Conservation (phyloP, 192 early-diverging fungal species). For the Entomortierella lignicola region DNA sequence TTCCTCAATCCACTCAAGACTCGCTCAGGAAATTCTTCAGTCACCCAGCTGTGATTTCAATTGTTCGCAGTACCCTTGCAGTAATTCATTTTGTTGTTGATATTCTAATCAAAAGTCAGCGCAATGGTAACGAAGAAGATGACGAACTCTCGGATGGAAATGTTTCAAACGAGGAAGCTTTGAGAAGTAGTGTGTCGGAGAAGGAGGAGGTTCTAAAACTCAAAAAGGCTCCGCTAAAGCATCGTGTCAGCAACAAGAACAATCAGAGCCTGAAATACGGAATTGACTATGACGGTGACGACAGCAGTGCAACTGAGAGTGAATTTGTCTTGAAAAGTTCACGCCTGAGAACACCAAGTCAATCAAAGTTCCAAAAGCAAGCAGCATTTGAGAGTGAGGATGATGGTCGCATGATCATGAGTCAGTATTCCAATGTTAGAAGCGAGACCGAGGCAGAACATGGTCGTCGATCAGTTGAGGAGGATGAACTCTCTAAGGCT, state of each 20-base stretch:
- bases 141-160: slow-evolving; percentile 1
- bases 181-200: background rate
- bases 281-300: slow-evolving; percentile 45
- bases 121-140: slow-evolving; percentile 55
- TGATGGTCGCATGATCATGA: slow-evolving; percentile 3
- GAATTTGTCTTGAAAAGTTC: slow-evolving; percentile 21
- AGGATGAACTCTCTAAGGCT: slow-evolving; percentile 46
- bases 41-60: slow-evolving; percentile 50
- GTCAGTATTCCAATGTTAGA: slow-evolving; percentile 26
- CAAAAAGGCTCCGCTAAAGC: slow-evolving; percentile 22
- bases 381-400: slow-evolving; percentile 10
- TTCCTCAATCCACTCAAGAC: slow-evolving; percentile 43
- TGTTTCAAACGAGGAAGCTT: background rate
- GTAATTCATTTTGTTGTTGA: slow-evolving; percentile 56
- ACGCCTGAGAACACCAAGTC: slow-evolving; percentile 5
- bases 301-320: slow-evolving; percentile 42
- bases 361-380: slow-evolving; percentile 6
- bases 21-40: slow-evolving; percentile 42
- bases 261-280: slow-evolving; percentile 18
- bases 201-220: slow-evolving; percentile 33
- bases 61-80: slow-evolving; percentile 45
- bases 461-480: slow-evolving; percentile 48
- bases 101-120: slow-evolving; percentile 56
- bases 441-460: slow-evolving; percentile 47
- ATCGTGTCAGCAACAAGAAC: slow-evolving; percentile 6